These are phyloP conservation scores for Tylopilus plumbeoviolaceoides DNA, from an alignment of 768 basidiomycete species.

Conservation along the genomic window DNA sequence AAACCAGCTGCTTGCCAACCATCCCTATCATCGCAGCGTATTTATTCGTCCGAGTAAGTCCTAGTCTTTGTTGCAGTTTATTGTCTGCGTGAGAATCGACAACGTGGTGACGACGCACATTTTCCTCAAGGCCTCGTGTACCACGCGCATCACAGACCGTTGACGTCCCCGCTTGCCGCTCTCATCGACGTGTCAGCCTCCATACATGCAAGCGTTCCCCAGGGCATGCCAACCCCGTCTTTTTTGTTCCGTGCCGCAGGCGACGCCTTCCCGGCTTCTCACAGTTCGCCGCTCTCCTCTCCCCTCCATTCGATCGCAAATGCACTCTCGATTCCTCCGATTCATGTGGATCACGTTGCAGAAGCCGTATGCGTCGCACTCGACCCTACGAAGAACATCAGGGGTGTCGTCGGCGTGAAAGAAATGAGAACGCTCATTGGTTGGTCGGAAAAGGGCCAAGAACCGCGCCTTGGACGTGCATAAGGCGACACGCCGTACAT, in stretches of 20 bases:
- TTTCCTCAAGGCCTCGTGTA: conserved; percentile 78
- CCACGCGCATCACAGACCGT: conserved; percentile 89
- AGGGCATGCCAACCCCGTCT: conserved; percentile 60
- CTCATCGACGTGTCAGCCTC: conserved; percentile 77
- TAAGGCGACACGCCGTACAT: conserved; percentile 7
- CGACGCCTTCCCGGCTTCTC: conserved; percentile 32
- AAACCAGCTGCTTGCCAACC: conserved; percentile 42
- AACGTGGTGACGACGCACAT: conserved; percentile 12
- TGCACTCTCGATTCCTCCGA: conserved; percentile 78
- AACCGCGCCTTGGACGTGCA: conserved; percentile 14
- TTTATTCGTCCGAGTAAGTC: conserved; percentile 86
- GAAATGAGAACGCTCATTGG: conserved; percentile 76
- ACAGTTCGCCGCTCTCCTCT: conserved; percentile 36
- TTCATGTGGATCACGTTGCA: conserved; percentile 95
- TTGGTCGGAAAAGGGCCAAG: conserved; percentile 43
- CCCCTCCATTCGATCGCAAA: conserved; percentile 68
- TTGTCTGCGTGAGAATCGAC: conserved; percentile 6
- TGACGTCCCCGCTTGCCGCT: conserved; percentile 81
- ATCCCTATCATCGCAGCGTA: conserved; percentile 57
- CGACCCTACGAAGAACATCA: conserved; percentile 46
- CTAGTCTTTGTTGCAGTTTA: conserved; percentile 2
- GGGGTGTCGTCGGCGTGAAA: conserved; percentile 64
- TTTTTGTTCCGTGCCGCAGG: conserved; percentile 53
- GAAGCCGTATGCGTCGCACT: conserved; percentile 70
- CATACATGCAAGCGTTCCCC: conserved; percentile 59